Evolutionary conservation across 352 stramenopile species (phyloP), one percentile per base, ranked within the genome.

Genomic region (Phytophthora chlamydospora): DNA sequence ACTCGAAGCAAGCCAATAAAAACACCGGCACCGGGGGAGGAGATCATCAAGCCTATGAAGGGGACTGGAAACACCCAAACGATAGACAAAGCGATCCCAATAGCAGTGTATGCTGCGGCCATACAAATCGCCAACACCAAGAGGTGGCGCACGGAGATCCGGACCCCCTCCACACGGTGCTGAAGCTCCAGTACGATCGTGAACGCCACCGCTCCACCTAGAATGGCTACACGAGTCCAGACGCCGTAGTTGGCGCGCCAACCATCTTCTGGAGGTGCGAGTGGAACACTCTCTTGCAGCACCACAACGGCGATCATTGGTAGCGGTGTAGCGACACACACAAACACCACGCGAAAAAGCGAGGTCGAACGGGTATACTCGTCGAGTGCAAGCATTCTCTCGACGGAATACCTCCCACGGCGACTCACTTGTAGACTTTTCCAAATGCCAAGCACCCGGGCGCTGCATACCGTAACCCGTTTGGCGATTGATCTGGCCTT

Each of bases 401-500:
- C 66, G 43, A 82, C 45, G 16, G 62, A 78, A 57, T 75, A 79
- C 19, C 63, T 61, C 42, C 60, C 70, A 12, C 43, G 51, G 7
- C 34, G 62, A 21, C 54, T 70, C 11, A 70, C 53, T 53, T 58
- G 53, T 2, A 43, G 38, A 39, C 36, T 14, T 33, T 10, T 5
- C 21, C 47, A 57, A 0, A 47, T n/a, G 3, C 32, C 40, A 9
- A 10, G 6, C 1, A 21, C 6, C 7, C 17, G 3, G 41, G 17
- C 27, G 3, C 11, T 6, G 27, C 51, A 45, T 42, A 12, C 5
- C 6, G 1, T 14, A 17, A 44, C 1, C 31, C 21, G 6, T 19
- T 27, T 56, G n/a, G 33, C 17, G 32, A 43, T 8, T 3, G 41
- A 50, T 50, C 29, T 39, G 24, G 6, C n/a, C n/a, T n/a, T n/a